Base-by-base conservation (phyloP, 805 yeast species). In the Diddensiella caesifluorescens region DNA sequence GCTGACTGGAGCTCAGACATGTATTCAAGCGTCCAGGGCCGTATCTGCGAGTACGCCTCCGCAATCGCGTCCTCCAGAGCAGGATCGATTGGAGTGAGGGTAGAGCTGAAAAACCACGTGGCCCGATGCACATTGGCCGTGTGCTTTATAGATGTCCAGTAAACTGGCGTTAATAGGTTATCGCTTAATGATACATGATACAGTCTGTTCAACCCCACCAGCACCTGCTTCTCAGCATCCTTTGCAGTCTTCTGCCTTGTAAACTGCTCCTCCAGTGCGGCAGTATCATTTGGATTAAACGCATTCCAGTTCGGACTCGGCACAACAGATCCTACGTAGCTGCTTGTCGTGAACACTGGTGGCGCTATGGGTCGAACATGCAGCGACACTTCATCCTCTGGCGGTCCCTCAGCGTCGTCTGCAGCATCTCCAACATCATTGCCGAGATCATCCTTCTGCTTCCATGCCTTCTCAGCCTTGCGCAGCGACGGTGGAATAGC, bases 81-180 rank as follows among this genome's bases (percentile, higher is more conserved):
- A 2, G 63, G 61, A 22, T 57, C 62, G 7, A 57, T 41, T 1
- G 70, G 70, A 3, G 64, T 54, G 37, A 57, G 33, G 1, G 64
- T 50, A n/a, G 49, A 44, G 5, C 55, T 42, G 45, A 62, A 62
- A 30, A 67, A 63, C 72, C 72, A 67, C 10, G 56, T 53, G 21
- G 64, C 54, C 9, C 60, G 43, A 12, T 53, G 45, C 2, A 65
- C 67, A 34, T 52, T 52, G n/a, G 61, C 56, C 0, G 60, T 49
- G 29, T 57, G 59, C 7, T 48, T 39, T 32, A 56, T 42, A 1
- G 63, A 49, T 6, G 56, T 46, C 72, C 72, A 67, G 47, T 67
- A 67, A 2, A 67, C 57, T 1, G 72, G 71, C 32, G 46, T 45
- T 31, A 65, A 44, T 6, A 40, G 35, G 29, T 42, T 38, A 29